Evolutionary conservation across 78 protist genomes (phyloP).

Genomic region (Emiliania huxleyi): DNA sequence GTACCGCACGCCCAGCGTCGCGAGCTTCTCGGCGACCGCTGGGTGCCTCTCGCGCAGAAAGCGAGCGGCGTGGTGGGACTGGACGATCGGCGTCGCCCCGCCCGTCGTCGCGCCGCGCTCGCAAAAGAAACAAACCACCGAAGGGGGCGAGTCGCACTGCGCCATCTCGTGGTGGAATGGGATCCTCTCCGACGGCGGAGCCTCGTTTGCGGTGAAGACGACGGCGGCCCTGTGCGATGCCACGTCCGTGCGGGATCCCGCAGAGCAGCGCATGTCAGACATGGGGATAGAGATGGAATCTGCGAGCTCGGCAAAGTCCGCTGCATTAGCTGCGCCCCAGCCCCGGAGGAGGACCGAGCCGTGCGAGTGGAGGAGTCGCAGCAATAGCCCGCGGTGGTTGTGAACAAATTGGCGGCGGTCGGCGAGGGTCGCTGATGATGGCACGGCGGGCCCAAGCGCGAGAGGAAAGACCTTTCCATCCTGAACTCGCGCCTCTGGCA

Average conservation of each 20-base stretch:
- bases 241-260: background rate
- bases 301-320: background rate
- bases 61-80: background rate
- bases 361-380: background rate
- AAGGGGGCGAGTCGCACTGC: background rate
- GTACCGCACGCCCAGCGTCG: background rate
- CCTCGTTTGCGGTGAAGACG: conserved; percentile 15
- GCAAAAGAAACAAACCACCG: background rate
- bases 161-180: conserved; percentile 22
- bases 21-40: background rate
- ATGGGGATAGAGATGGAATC: background rate
- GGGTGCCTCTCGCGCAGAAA: background rate
- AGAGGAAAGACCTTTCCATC: too few species aligned
- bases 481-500: too few species aligned
- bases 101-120: background rate
- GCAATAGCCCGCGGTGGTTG: background rate
- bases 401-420: background rate
- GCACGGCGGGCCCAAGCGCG: too few species aligned
- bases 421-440: too few species aligned
- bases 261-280: background rate
- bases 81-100: conserved; percentile 5
- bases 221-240: too few species aligned
- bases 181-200: background rate
- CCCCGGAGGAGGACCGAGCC: background rate
- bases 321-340: background rate